A percentile compares a stretch with the other conserved stretches of the same genome.
phyloP scores from a whole-genome alignment of 1,284 basidiomycete genomes.

The Leccinum fuscescens region DNA sequence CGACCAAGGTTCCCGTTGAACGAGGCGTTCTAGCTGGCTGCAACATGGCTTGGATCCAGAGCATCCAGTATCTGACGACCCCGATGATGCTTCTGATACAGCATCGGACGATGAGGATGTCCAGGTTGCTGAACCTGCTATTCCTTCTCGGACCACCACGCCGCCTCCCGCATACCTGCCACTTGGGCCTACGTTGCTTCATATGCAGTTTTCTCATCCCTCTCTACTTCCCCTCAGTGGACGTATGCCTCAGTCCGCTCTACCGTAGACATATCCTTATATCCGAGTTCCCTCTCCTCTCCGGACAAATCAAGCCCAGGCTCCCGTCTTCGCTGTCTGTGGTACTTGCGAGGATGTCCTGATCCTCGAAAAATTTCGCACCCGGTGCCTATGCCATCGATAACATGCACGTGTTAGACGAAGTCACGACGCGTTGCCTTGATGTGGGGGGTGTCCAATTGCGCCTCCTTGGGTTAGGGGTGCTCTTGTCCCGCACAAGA shows the following conservation, averaged over 20 bases:
- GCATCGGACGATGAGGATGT: slow-evolving; percentile 39
- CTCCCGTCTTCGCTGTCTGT: too few species aligned
- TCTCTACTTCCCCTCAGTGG: slow-evolving; percentile 57
- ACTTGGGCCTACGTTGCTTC: slow-evolving; percentile 59
- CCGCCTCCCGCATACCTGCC: slow-evolving; percentile 70
- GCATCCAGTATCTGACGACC: slow-evolving; percentile 15
- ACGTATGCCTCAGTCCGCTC: slow-evolving; percentile 11
- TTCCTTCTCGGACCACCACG: slow-evolving; percentile 57
- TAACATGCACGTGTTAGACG: too few species aligned
- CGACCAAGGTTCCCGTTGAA: slow-evolving; percentile 30
- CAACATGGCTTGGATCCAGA: slow-evolving; percentile 40
- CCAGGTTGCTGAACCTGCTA: slow-evolving; percentile 31
- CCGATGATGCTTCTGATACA: slow-evolving; percentile 36
- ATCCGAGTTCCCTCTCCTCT: too few species aligned
- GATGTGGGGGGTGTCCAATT: too few species aligned
- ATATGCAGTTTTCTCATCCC: slow-evolving; percentile 62
- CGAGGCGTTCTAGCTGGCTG: slow-evolving; percentile 38
- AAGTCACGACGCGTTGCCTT: too few species aligned
- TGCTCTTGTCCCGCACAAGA: too few species aligned
- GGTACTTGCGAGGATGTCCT: too few species aligned
- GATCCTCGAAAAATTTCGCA: too few species aligned
- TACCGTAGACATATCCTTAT: too few species aligned
- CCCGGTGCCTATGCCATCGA: too few species aligned
- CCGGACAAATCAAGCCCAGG: too few species aligned
- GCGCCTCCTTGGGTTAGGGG: too few species aligned